Conservation (phyloP, 805 yeast genomes). For the Wickerhamomyces pijperi region DNA sequence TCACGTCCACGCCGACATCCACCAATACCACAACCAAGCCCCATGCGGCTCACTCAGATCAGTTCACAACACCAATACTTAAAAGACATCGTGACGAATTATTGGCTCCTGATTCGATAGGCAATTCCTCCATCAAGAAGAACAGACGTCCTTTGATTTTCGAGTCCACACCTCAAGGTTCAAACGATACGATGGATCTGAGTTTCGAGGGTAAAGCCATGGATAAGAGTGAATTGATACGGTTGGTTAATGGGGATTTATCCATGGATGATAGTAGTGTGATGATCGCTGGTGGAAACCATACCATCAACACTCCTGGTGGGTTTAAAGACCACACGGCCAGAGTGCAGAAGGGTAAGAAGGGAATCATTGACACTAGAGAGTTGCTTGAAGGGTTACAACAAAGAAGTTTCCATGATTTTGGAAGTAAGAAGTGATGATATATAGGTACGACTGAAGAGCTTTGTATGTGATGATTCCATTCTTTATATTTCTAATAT, state of each 20-base stretch:
- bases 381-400: conserved; percentile 5
- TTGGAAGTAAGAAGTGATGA: conserved; percentile 4
- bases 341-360: too few relatives aligned
- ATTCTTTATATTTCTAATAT: too few relatives aligned
- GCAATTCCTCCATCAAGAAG: conserved; percentile 15
- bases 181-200: conserved; percentile 23
- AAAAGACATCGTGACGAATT: conserved; percentile 20
- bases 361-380: conserved; percentile 14
- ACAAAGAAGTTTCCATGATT: background rate
- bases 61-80: conserved; percentile 10
- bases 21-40: too few relatives aligned
- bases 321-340: background rate
- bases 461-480: too few relatives aligned
- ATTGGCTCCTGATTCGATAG: conserved; percentile 7
- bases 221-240: conserved; percentile 29
- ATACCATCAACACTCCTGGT: conserved; percentile 1
- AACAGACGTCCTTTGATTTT: conserved; percentile 14
- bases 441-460: conserved; percentile 1
- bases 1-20: too few relatives aligned
- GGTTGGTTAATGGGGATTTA: conserved; percentile 22
- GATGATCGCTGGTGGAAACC: conserved; percentile 20
- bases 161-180: conserved; percentile 1
- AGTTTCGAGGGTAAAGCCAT: conserved; percentile 36
- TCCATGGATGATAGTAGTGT: conserved; percentile 18
- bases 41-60: background rate